phyloP scores from a whole-genome alignment of 345 rosid genomes.

The Rhodamnia argentea region DNA sequence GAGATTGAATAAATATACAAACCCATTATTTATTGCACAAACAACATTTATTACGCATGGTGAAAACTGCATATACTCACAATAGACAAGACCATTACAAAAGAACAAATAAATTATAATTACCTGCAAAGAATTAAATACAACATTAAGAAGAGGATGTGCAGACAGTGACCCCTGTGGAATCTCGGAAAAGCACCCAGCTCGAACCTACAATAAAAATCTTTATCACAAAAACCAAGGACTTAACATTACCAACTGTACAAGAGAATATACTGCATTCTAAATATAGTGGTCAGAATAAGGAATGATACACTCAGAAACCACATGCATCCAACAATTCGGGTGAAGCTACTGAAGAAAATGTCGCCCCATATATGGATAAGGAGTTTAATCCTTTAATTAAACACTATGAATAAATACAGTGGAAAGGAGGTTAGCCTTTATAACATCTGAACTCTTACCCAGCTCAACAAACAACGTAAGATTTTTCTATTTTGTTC shows the following conservation, averaged over 20 bases:
- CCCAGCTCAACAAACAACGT: slow-evolving; percentile 96
- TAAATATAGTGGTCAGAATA: neutral
- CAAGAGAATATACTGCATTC: neutral
- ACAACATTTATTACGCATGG: neutral
- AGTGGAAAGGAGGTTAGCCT: neutral
- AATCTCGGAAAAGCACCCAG: slow-evolving; percentile 92
- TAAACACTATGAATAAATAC: neutral
- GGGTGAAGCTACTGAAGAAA: neutral
- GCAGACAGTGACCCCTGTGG: slow-evolving; percentile 57
- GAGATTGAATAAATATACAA: neutral
- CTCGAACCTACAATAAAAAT: slow-evolving; percentile 57
- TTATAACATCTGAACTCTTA: slow-evolving; percentile 25
- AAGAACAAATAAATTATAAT: neutral
- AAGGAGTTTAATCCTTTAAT: neutral
- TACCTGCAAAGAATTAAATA: slow-evolving; percentile 78
- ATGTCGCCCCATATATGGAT: neutral
- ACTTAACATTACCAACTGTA: neutral
- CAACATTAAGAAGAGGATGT: slow-evolving; percentile 79
- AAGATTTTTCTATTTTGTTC: slow-evolving; percentile 69
- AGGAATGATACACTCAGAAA: neutral
- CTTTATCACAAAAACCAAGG: neutral
- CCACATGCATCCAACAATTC: neutral
- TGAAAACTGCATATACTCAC: neutral
- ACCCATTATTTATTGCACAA: neutral
- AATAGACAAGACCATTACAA: neutral